Evolutionary conservation across 192 early-diverging fungal species (phyloP).

Genomic region (Podila verticillata): DNA sequence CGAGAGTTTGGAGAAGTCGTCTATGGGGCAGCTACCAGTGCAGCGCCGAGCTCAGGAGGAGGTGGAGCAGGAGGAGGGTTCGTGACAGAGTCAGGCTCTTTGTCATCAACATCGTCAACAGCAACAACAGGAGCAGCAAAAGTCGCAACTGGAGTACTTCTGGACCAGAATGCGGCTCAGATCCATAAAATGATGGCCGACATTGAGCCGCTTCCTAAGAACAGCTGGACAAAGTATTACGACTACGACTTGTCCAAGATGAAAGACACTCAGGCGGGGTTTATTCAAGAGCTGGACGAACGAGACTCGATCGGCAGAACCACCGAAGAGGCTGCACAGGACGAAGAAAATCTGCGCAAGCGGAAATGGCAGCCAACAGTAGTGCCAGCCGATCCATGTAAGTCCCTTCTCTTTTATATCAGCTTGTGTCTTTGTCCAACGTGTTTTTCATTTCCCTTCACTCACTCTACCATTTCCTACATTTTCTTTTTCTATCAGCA

Average conservation of each 20-base stretch:
- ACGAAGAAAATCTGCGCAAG: conserved; percentile 41
- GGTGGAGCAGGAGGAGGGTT: not conserved
- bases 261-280: conserved; percentile 90
- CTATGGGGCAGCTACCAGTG: too few relatives aligned
- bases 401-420: conserved; percentile 20
- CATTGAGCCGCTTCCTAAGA: conserved; percentile 44
- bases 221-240: conserved; percentile 51
- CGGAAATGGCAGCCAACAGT: conserved; percentile 49
- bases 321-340: not conserved
- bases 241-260: conserved; percentile 92
- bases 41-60: too few relatives aligned
- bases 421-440: too few relatives aligned
- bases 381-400: conserved; percentile 58
- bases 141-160: not conserved
- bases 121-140: not conserved
- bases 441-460: too few relatives aligned
- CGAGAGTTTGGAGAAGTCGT: conserved; percentile 18
- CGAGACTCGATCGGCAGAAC: conserved; percentile 15
- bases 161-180: conserved; percentile 20
- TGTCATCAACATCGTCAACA: too few relatives aligned
- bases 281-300: conserved; percentile 70
- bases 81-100: not conserved
- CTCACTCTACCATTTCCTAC: not conserved
- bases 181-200: conserved; percentile 31
- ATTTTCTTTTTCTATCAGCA: conserved; percentile 32